Evolutionary conservation across 371 early-diverging fungal genomes (phyloP).

Genomic region (Hamiltosporidium tvaerminnensis): DNA sequence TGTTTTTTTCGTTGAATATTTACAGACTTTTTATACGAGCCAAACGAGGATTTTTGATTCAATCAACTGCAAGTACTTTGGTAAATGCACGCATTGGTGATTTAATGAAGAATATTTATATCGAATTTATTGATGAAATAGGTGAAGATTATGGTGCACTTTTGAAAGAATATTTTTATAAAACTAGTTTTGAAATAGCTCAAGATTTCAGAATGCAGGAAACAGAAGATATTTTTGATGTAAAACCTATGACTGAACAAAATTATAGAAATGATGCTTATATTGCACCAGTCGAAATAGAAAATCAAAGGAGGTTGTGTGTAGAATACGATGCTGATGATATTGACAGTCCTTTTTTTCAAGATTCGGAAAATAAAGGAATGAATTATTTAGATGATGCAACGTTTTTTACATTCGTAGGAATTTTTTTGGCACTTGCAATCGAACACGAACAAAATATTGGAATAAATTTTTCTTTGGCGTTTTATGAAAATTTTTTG

Average conservation of each 20-base stretch:
- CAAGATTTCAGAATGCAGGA: conserved; percentile 10
- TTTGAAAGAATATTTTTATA: conserved; percentile 22
- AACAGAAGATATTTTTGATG: conserved; percentile 11
- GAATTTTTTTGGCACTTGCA: conserved; percentile 15
- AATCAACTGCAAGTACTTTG: background rate
- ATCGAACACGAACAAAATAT: conserved; percentile 6
- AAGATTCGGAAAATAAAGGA: background rate
- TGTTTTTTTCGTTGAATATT: background rate
- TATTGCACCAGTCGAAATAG: background rate
- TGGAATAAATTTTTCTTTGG: conserved; percentile 9
- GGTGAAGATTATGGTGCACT: conserved; percentile 34
- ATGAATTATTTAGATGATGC: conserved; percentile 7
- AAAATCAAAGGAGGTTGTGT: background rate
- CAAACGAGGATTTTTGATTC: background rate
- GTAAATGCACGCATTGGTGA: background rate
- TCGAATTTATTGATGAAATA: conserved; percentile 26
- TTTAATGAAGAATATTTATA: background rate
- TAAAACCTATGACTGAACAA: background rate
- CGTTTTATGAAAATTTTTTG: conserved; percentile 34
- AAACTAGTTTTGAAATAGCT: conserved; percentile 6
- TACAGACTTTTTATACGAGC: background rate
- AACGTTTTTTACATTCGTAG: conserved; percentile 19
- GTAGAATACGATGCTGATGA: background rate
- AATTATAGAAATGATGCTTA: background rate
- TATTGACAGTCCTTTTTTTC: background rate